A percentile compares a stretch with the other conserved stretches of the same genome.
These are phyloP conservation scores for Yarrowia sp. DNA, from an alignment of 805 yeast genomes.

Conservation along the genomic window DNA sequence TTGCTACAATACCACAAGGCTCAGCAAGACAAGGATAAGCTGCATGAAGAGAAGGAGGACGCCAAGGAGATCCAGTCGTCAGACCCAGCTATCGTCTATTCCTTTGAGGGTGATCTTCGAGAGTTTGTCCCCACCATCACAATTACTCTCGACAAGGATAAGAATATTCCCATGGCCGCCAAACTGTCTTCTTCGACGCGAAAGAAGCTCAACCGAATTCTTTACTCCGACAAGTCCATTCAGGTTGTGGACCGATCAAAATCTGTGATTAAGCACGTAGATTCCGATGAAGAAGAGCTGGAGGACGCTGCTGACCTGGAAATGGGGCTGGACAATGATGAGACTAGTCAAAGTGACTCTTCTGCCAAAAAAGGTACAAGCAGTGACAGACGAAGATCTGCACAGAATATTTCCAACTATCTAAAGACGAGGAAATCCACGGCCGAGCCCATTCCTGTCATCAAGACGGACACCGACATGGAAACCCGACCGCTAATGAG, in stretches of 20 bases:
- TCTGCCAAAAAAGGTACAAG: neutral
- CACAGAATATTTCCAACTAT: conserved; percentile 9
- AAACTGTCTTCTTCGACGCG: conserved; percentile 27
- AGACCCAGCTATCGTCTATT: conserved; percentile 27
- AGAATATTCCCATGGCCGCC: conserved; percentile 29
- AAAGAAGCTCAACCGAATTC: conserved; percentile 26
- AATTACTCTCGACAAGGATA: conserved; percentile 29
- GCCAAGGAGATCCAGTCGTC: neutral
- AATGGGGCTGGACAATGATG: conserved; percentile 8
- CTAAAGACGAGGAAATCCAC: neutral
- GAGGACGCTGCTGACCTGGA: conserved; percentile 12
- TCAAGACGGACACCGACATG: neutral
- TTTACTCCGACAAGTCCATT: conserved; percentile 12
- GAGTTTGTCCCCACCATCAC: conserved; percentile 35
- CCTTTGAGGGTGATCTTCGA: conserved; percentile 30
- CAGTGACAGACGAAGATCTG: conserved; percentile 1
- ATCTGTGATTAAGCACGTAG: neutral
- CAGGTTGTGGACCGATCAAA: conserved; percentile 20
- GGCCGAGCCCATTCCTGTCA: neutral
- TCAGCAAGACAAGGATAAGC: neutral
- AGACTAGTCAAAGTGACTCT: neutral
- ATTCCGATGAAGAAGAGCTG: conserved; percentile 20
- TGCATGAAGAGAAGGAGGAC: conserved; percentile 12
- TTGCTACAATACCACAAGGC: conserved; percentile 33
- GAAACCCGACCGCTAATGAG: neutral